Evolutionary conservation across 2,329 filamentous ascomycete species (phyloP).

Genomic region (Fusarium incarnatum): DNA sequence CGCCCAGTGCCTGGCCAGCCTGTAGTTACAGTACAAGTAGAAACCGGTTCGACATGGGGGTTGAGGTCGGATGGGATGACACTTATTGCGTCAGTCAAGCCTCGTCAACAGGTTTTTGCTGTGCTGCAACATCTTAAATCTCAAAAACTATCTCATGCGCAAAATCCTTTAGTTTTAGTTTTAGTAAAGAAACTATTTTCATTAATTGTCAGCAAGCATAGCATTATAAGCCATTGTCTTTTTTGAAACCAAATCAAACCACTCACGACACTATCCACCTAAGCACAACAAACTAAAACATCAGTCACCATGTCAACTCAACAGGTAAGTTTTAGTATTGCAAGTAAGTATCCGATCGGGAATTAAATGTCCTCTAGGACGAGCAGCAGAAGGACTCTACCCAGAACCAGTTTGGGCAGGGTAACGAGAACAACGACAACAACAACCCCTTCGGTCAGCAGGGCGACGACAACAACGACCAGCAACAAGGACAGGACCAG

Average conservation of each 20-base stretch:
- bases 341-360: background rate
- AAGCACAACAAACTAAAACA: conserved; percentile 10
- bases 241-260: conserved; percentile 2
- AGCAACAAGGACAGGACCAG: conserved; percentile 15
- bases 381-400: conserved; percentile 32
- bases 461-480: background rate
- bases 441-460: conserved; percentile 18
- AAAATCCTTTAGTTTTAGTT: background rate
- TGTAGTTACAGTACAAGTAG: background rate
- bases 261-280: background rate
- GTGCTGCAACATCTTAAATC: conserved; percentile 21
- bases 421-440: conserved; percentile 1
- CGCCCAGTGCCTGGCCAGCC: conserved; percentile 14
- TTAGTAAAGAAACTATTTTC: conserved; percentile 18
- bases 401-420: conserved; percentile 22
- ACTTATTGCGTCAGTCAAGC: conserved; percentile 45
- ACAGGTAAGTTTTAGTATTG: conserved; percentile 29
- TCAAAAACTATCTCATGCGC: conserved; percentile 38
- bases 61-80: conserved; percentile 33
- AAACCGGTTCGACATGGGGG: conserved; percentile 43
- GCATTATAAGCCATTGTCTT: conserved; percentile 10
- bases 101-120: conserved; percentile 38
- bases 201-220: conserved; percentile 13
- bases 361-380: conserved; percentile 27
- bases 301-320: conserved; percentile 36